Evolutionary conservation across 176 grass and related monocot genomes (phyloP), one percentile per base, ranked within the genome.

Genomic region (Cocos nucifera): DNA sequence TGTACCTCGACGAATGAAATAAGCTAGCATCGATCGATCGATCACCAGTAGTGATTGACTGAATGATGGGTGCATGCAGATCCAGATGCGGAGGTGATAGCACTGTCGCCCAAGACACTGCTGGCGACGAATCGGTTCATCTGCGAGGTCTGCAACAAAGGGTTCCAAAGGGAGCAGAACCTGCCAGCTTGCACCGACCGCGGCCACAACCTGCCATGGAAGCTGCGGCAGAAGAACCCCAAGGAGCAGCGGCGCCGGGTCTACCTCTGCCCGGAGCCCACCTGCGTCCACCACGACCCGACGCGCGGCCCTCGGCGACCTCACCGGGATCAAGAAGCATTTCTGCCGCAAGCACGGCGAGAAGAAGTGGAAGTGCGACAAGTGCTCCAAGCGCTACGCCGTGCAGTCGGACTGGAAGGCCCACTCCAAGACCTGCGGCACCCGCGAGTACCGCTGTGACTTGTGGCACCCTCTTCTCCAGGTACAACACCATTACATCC

Each of bases 321-420:
- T 68, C 65, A 68, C 65, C 65, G 65, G 65, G 53, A 68, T 68
- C 53, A 68, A 68, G 51, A 68, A 68, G 25, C 65, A 68, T 18
- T 68, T 56, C 65, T 68, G 65, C 65, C 65, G 65, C 27, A 68
- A 68, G 53, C 65, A 68, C 19, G 65, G 65, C 17, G 64, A 66
- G 64, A 66, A 66, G 64, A 66, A 66, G 65, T 68, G 65, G 65
- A 68, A 68, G 65, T 68, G 65, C 51, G 65, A 68, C 27, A 68
- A 56, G 65, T 68, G 65, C 65, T 55, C 65, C 17, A 71, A 71
- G 69, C 35, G 57, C 6, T 71, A 71, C 17, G 69, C 69, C 23
- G 69, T 71, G 39, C 69, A 71, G 56, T 71, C 69, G 12, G 69
- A 71, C 55, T 71, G 69, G 69, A 71, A 71, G 69, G 69, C 69